A percentile compares a stretch with the other conserved stretches of the same genome.
Evolutionary conservation across 495 filamentous ascomycete genomes (phyloP).

Genomic region (Penicillium silybi): DNA sequence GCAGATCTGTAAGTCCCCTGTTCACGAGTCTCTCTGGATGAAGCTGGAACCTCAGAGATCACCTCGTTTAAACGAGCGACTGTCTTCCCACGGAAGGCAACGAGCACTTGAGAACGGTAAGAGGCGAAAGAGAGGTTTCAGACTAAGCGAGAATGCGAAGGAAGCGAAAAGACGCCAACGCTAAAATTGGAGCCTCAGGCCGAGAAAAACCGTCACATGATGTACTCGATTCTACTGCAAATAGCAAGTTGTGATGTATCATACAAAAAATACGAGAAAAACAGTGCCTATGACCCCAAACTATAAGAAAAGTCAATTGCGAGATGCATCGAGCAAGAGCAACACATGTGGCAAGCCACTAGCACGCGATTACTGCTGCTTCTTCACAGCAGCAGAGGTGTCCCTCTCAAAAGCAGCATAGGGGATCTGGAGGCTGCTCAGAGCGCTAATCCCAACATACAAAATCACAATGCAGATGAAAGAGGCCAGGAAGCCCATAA

Average conservation of each 20-base stretch:
- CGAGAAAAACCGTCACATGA: constrained; percentile 22
- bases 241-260: constrained; percentile 22
- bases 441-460: constrained; percentile 68
- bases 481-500: constrained; percentile 69
- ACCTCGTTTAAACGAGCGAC: constrained; percentile 18
- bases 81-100: constrained; percentile 9
- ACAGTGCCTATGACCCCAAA: constrained; percentile 11
- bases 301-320: constrained; percentile 11
- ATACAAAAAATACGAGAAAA: constrained; percentile 17
- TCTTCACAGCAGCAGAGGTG: constrained; percentile 79
- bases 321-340: constrained; percentile 13
- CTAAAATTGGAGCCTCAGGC: constrained; percentile 9
- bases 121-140: constrained; percentile 1
- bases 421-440: constrained; percentile 77
- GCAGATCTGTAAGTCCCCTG: neutral
- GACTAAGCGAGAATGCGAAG: constrained; percentile 18
- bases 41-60: neutral
- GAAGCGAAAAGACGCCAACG: constrained; percentile 19
- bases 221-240: constrained; percentile 17
- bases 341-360: neutral
- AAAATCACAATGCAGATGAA: constrained; percentile 71
- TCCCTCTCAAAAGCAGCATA: constrained; percentile 97
- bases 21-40: neutral
- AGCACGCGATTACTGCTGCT: constrained; percentile 62
- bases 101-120: constrained; percentile 1